Base-by-base conservation (phyloP, 2,329 filamentous ascomycete species). In the Paraconiothyrium brasiliense region DNA sequence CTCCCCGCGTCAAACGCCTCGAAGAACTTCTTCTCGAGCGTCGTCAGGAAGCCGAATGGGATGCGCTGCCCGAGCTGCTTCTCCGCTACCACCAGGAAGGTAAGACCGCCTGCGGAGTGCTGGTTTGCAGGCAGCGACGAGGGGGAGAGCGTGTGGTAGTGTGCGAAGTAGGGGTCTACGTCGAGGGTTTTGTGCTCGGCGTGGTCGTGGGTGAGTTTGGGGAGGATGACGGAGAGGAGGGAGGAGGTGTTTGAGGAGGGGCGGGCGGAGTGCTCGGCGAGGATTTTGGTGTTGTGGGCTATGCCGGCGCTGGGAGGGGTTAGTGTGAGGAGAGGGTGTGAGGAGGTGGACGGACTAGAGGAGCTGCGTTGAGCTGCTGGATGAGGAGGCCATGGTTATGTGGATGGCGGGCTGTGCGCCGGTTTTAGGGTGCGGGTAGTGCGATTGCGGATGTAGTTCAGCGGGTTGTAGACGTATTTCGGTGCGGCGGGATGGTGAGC, bases 131-230 rank as follows among this genome's bases (percentile, higher is more conserved):
- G 83, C 74, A 90, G 87, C 71, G 87, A 87, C 3, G 89, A 90
- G 10, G 93, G 90, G 0, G 93, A 89, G 76, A 95, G 92, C 73
- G 94, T 88, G 76, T 98, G 91, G 84, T 97, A 97, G 85, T 99
- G 94, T 79, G 98, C 95, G 84, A 95, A 93, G 79, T 96, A 90
- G 62, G 90, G 85, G 81, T 93, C 92, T 80, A 97, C 93, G 44
- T 93, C 96, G 83, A 97, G 97, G 58, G 94, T 98, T 68, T 97
- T 88, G 81, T 97, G 97, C 76, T 97, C 89, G 0, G 93, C 85
- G 34, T 86, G 83, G 66, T 84, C 82, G 83, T 99, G 95, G 59
- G 86, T 85, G 84, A 99, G 97, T 80, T 97, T 97, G 61, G 96
- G 95, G 48, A 99, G 92, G 83, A 99, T 93, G 71, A 97, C 85